Conservation (phyloP, 2,329 filamentous ascomycete species). For the Trichoderma guizhouense region DNA sequence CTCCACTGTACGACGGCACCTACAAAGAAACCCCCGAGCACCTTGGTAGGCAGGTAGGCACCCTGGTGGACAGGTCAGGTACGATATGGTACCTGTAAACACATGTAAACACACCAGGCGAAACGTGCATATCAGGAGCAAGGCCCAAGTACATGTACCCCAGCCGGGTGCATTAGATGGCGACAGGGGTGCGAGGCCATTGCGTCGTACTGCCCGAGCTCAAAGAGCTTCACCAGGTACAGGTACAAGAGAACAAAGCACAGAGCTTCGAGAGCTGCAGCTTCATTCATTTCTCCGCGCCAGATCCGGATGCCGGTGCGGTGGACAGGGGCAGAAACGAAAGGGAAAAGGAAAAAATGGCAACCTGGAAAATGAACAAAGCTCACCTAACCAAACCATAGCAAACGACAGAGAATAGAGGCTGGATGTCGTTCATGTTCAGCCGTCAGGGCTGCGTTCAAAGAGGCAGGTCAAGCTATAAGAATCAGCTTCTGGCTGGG, state of each 20-base stretch:
- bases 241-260: not conserved
- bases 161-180: not conserved
- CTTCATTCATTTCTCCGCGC: not conserved
- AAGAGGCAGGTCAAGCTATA: not conserved
- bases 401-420: not conserved
- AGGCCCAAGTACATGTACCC: not conserved
- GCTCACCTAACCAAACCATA: not conserved
- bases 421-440: not conserved
- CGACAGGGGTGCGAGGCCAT: not conserved
- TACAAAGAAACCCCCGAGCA: not conserved
- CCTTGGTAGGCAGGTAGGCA: not conserved
- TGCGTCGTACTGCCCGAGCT: not conserved
- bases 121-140: not conserved
- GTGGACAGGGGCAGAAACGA: conserved; percentile 4
- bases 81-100: not conserved
- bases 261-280: not conserved
- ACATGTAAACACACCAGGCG: not conserved
- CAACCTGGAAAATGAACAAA: not conserved
- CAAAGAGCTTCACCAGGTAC: not conserved
- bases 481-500: not conserved
- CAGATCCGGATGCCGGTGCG: not conserved
- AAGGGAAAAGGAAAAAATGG: not conserved
- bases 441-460: not conserved
- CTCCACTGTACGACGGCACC: not conserved
- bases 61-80: not conserved